Evolutionary conservation across 2,329 filamentous ascomycete genomes (phyloP).

Genomic region (Monosporascus sp.): DNA sequence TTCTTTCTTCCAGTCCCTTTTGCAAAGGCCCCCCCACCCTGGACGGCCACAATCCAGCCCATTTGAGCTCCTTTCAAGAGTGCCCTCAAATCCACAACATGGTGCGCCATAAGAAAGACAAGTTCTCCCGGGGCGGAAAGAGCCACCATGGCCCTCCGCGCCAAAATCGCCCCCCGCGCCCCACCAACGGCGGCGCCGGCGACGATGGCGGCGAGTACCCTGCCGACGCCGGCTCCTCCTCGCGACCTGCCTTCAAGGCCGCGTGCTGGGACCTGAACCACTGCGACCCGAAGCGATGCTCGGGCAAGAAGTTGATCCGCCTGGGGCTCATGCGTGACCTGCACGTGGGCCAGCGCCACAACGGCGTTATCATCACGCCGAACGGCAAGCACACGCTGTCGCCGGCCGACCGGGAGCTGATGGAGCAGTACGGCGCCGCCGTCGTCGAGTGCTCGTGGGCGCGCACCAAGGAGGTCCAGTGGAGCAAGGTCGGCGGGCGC

Average conservation of each 20-base stretch:
- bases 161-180: neutral
- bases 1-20: too few species aligned
- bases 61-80: neutral
- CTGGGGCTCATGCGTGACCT: constrained; percentile 91
- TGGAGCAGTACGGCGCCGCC: constrained; percentile 86
- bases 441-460: constrained; percentile 99
- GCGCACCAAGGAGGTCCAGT: constrained; percentile 83
- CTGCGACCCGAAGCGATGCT: constrained; percentile 95
- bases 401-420: constrained; percentile 71
- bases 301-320: constrained; percentile 88
- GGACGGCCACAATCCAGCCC: neutral
- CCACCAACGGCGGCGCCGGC: neutral
- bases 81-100: constrained; percentile 38
- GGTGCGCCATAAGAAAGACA: constrained; percentile 96
- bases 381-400: constrained; percentile 85
- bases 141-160: constrained; percentile 48
- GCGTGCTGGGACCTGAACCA: constrained; percentile 98
- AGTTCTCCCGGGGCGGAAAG: constrained; percentile 68
- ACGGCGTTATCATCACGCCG: constrained; percentile 88
- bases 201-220: constrained; percentile 32
- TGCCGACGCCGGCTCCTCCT: constrained; percentile 32
- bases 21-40: neutral
- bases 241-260: constrained; percentile 68
- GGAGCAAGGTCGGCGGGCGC: constrained; percentile 84
- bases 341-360: constrained; percentile 84